phyloP scores from a whole-genome alignment of 2,329 filamentous ascomycete species.

The Fusarium floridanum region DNA sequence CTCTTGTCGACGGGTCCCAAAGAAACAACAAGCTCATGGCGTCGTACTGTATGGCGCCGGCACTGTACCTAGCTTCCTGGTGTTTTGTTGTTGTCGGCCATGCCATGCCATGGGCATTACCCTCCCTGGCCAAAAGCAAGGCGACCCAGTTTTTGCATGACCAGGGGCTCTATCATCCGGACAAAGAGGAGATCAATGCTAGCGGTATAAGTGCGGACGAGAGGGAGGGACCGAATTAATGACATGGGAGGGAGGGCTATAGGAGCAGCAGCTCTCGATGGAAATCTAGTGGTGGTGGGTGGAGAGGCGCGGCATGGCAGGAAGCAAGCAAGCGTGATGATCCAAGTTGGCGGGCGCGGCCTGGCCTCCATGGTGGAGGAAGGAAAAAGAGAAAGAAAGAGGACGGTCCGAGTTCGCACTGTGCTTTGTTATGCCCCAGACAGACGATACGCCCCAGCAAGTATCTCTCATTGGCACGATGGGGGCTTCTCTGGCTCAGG shows the following conservation, averaged over 20 bases:
- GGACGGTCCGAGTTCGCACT: conserved; percentile 22
- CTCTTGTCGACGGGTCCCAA: conserved; percentile 29
- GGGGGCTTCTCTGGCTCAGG: conserved; percentile 15
- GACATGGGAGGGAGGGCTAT: conserved; percentile 35
- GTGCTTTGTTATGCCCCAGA: conserved; percentile 19
- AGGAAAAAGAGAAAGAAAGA: neutral
- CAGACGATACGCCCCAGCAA: conserved; percentile 17
- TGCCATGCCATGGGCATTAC: conserved; percentile 23
- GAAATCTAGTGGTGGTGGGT: conserved; percentile 30
- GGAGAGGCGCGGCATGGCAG: neutral
- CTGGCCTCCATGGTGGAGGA: conserved; percentile 1
- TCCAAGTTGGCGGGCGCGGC: conserved; percentile 1
- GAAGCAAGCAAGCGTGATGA: neutral
- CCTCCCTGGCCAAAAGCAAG: conserved; percentile 35
- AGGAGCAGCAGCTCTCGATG: conserved; percentile 16
- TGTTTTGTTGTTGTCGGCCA: conserved; percentile 6
- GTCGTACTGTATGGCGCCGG: conserved; percentile 18
- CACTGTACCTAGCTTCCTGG: conserved; percentile 18
- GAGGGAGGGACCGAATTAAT: conserved; percentile 26
- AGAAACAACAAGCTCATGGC: conserved; percentile 27
- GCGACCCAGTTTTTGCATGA: conserved; percentile 33
- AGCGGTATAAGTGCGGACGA: conserved; percentile 16
- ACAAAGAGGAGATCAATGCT: conserved; percentile 17
- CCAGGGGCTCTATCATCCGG: conserved; percentile 36
- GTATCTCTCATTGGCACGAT: conserved; percentile 29